Base-by-base conservation (phyloP, 768 basidiomycete species). In the Coprinopsis cinerea region DNA sequence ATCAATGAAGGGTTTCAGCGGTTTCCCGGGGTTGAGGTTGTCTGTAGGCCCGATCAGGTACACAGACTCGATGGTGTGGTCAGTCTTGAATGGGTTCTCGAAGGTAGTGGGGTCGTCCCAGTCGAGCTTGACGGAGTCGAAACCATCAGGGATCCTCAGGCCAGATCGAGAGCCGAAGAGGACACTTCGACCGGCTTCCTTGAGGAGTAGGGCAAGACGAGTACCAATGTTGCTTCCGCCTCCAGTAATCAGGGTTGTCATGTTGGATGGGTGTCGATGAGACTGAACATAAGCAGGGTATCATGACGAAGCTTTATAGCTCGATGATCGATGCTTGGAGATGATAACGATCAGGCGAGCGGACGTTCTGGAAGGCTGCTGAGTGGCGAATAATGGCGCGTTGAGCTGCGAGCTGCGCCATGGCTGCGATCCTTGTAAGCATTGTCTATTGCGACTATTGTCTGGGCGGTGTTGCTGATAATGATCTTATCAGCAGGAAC, bases 1-100 rank as follows among this genome's bases (percentile, higher is more conserved):
- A 30, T 64, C 61, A 36, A 69, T 64, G 48, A 72, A 70, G 7
- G 62, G 58, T 27, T 62, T 64, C 42, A 67, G 52, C 14, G 40
- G 24, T 4, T 54, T 39, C 2, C 61, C 40, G 17, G 53, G 35
- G 42, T 68, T 59, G 1, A 28, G 7, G 7, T 41, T 25, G 1
- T 50, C 30, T 1, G 43, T 24, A 1, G 68, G 67, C 7, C 55
- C 53, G 26, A 72, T 48, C 18, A 73, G 52, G 48, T 71, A 69
- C 2, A 69, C 54, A 22, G 61, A 54, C 30, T 66, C 61, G 51
- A 67, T 65, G 20, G 14, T 11, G 17, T 18, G 18, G 3, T 30
- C 39, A 4, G 50, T 27, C 27, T 22, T 39, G 28, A 58, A 58
- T 17, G 48, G 49, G 15, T 34, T 39, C 23, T 39, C 40, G 44